Base-by-base conservation (phyloP, 768 basidiomycete genomes). In the Agaricus sinodeliciosus region DNA sequence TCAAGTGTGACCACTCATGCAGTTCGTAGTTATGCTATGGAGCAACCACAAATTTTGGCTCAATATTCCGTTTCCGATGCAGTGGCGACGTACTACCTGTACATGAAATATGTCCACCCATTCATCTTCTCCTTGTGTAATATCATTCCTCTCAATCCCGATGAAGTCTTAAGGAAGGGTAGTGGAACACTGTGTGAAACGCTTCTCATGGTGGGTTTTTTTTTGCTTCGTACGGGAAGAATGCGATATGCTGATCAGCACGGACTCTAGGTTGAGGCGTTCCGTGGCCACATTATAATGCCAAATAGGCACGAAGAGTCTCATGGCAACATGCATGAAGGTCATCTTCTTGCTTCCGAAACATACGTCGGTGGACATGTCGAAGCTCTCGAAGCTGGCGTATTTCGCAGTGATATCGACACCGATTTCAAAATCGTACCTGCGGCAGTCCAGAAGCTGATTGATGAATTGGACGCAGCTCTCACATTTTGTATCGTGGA, bases 81-180 rank as follows among this genome's bases (percentile, higher is more conserved):
- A 0, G 96, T 98, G 9, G 95, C 96, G n/a, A 99, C 96, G 1
- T 98, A 99, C 67, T 98, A 98, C 68, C 79, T 99, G 34, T 98
- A 99, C 72, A 99, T 98, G 96, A 99, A 98, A 94, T 99, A 99
- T 62, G 94, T 99, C 9, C 94, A 98, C 63, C 96, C 96, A 0
- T 99, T 99, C 78, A 91, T 99, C 57, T 99, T 99, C 73, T 98
- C 96, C 8, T 71, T 99, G 35, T 98, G 96, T 70, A 99, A 96
- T 75, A 99, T 98, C 67, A 98, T 99, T 60, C 95, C 96, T 9
- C 78, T 99, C 49, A 86, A 85, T 62, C 94, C 96, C 2, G 96
- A 99, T 61, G 96, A 99, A 57, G 96, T 98, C 4, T 69, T 98
- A 59, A 77, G 95, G 47, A 98, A 99, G 67, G 96, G 96, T 31